phyloP scores from a whole-genome alignment of 176 grass and related monocot species.

The Carex myosuroides region DNA sequence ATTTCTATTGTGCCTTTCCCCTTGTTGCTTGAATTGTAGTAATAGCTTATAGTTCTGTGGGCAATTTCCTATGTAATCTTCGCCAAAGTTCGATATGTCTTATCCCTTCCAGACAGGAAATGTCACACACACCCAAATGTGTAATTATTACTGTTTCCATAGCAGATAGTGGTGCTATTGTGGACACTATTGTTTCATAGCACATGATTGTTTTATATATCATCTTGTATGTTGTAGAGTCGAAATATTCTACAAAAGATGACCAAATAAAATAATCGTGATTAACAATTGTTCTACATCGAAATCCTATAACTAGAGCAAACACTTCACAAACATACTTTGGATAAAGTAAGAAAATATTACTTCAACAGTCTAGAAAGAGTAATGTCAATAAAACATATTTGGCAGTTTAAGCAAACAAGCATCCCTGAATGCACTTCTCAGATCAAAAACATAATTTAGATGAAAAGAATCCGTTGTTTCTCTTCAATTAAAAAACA shows the following conservation, averaged over 20 bases:
- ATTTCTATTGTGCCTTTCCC: not conserved
- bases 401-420: no score
- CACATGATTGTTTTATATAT: not conserved
- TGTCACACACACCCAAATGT: not conserved
- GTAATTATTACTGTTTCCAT: not conserved
- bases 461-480: no score
- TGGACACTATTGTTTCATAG: not conserved
- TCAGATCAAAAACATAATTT: no score
- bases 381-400: no score
- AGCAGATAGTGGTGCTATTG: not conserved
- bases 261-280: not conserved
- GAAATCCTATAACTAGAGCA: not conserved
- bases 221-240: not conserved
- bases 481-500: no score
- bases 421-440: no score
- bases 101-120: not conserved
- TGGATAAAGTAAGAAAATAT: not conserved
- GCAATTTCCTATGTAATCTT: not conserved
- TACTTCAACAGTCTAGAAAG: no score
- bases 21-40: slow-evolving; percentile 1
- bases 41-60: not conserved
- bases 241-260: not conserved
- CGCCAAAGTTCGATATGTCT: not conserved
- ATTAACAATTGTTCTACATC: not conserved
- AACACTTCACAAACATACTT: not conserved